These are phyloP conservation scores for Rhododendron ferrugineum DNA, from an alignment of 148 eudicot species.

Conservation along the genomic window DNA sequence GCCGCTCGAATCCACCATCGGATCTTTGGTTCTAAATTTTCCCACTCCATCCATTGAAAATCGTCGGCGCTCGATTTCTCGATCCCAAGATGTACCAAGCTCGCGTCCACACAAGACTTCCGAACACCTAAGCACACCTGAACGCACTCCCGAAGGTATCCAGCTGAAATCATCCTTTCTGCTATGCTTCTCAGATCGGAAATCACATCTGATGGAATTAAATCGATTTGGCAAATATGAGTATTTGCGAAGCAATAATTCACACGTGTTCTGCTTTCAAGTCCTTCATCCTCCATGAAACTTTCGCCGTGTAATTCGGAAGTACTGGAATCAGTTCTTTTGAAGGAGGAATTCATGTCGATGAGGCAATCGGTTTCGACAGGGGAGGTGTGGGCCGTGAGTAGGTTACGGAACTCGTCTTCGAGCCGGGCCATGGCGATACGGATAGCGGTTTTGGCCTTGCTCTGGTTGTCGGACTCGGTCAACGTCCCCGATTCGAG, in stretches of 20 bases:
- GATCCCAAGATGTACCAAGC: conserved; percentile 50
- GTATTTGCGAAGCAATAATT: conserved; percentile 30
- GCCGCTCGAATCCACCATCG: conserved; percentile 70
- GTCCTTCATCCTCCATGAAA: neutral
- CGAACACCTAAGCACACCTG: conserved; percentile 71
- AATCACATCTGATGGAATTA: conserved; percentile 44
- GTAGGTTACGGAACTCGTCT: neutral
- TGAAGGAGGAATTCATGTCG: neutral
- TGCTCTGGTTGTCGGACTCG: neutral
- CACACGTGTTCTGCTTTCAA: neutral
- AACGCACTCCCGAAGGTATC: conserved; percentile 65
- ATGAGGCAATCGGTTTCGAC: neutral
- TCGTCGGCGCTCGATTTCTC: conserved; percentile 65
- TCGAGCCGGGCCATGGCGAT: neutral
- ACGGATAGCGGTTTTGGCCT: neutral
- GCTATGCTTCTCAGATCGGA: conserved; percentile 62
- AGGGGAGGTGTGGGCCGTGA: neutral
- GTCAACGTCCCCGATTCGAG: neutral
- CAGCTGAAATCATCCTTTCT: conserved; percentile 63
- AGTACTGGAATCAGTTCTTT: neutral
- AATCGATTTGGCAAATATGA: conserved; percentile 62
- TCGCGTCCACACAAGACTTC: conserved; percentile 50
- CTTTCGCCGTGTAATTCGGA: neutral
- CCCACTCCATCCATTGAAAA: conserved; percentile 49
- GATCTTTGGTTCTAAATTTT: conserved; percentile 58